A percentile compares a stretch with the other conserved stretches of the same genome.
These are phyloP conservation scores for Aristolochia fimbriata DNA, from an alignment of 164 flowering plant species.

Conservation along the genomic window DNA sequence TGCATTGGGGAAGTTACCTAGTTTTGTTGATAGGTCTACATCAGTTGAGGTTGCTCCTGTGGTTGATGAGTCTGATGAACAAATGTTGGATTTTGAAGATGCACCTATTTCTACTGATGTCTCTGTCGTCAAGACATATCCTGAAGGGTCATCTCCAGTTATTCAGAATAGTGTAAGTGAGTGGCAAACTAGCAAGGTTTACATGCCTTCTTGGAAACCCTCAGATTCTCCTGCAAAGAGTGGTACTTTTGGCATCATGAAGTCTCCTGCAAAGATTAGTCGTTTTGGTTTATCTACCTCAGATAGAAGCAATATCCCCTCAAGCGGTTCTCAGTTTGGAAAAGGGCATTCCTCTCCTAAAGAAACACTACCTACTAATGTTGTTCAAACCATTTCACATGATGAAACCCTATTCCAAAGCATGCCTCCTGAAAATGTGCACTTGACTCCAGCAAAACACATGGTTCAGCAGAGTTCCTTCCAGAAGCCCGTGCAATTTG, in stretches of 20 bases:
- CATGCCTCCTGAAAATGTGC: no score
- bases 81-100: slow-evolving; percentile 32
- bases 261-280: slow-evolving; percentile 15
- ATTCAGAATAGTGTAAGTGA: slow-evolving; percentile 14
- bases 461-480: slow-evolving; percentile 8
- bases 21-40: no score
- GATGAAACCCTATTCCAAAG: no score
- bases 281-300: slow-evolving; percentile 3
- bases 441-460: no score
- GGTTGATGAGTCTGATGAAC: slow-evolving; percentile 25
- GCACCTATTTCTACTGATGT: slow-evolving; percentile 16
- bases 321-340: no score
- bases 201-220: slow-evolving; percentile 12
- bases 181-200: slow-evolving; percentile 10
- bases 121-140: slow-evolving; percentile 7
- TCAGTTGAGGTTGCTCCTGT: no score
- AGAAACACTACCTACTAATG: slow-evolving; percentile 9
- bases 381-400: no score
- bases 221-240: slow-evolving; percentile 13
- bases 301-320: no score
- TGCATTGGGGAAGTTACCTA: no score
- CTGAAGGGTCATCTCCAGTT: slow-evolving; percentile 11
- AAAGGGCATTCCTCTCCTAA: slow-evolving; percentile 7
- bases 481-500: slow-evolving; percentile 8
- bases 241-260: slow-evolving; percentile 5